Evolutionary conservation across 805 yeast genomes (phyloP).

Genomic region (Scheffersomyces spartinae): DNA sequence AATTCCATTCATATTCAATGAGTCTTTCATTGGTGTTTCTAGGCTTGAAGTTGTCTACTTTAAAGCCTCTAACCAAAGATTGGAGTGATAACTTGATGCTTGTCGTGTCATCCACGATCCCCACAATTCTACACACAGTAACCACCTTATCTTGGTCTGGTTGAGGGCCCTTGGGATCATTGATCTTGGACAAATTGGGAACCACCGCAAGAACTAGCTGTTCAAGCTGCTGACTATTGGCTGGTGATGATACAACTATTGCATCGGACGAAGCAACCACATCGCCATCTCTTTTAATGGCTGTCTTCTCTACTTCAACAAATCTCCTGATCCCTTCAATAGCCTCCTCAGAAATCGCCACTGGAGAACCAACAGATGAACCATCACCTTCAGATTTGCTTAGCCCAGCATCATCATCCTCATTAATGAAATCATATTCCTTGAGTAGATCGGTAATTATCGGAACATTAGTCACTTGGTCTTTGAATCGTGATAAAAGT

Average conservation of each 20-base stretch:
- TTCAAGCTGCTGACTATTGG: constrained; percentile 21
- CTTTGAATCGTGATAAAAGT: constrained; percentile 30
- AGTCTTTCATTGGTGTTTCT: constrained; percentile 13
- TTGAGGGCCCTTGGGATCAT: constrained; percentile 8
- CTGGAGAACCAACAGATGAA: constrained; percentile 7
- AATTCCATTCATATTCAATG: constrained; percentile 15
- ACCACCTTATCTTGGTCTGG: constrained; percentile 11
- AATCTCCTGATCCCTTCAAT: constrained; percentile 17
- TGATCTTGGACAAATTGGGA: constrained; percentile 21
- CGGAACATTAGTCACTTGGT: constrained; percentile 14
- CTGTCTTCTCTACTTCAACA: too few relatives aligned
- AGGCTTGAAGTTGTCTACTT: constrained; percentile 3
- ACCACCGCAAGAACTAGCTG: constrained; percentile 25
- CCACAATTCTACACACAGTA: constrained; percentile 37
- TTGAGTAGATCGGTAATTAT: constrained; percentile 18
- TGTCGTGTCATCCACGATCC: constrained; percentile 32
- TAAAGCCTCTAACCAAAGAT: constrained; percentile 35
- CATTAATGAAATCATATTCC: constrained; percentile 22
- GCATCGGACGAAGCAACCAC: too few relatives aligned
- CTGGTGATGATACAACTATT: too few relatives aligned
- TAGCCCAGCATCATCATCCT: constrained; percentile 8
- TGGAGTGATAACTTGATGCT: constrained; percentile 35
- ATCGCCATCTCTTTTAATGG: too few relatives aligned
- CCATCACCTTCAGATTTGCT: constrained; percentile 1
- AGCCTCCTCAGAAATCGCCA: constrained; percentile 18